Evolutionary conservation across 1,284 basidiomycete species (phyloP).

Genomic region (Inonotus obliquus): DNA sequence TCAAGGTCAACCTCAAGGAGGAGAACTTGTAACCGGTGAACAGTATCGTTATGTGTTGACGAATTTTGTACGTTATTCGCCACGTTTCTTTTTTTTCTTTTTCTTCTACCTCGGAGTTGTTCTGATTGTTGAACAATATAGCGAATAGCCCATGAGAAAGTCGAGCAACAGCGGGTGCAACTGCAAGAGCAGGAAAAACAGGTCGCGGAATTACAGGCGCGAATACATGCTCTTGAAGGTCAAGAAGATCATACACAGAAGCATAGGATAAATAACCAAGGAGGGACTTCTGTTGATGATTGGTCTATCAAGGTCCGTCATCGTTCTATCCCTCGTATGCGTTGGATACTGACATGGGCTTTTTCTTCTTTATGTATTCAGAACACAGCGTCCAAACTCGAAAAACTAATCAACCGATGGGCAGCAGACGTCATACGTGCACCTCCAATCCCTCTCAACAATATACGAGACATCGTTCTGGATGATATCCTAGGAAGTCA

Average conservation of each 20-base stretch:
- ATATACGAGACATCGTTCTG: slow-evolving; percentile 55
- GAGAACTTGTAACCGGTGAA: slow-evolving; percentile 61
- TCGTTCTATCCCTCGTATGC: background rate
- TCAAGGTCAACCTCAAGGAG: slow-evolving; percentile 21
- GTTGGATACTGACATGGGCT: background rate
- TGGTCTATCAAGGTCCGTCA: slow-evolving; percentile 74
- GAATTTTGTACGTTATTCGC: slow-evolving; percentile 59
- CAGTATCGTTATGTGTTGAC: slow-evolving; percentile 75
- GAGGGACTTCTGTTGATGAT: slow-evolving; percentile 68
- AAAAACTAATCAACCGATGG: slow-evolving; percentile 78
- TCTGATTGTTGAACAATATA: slow-evolving; percentile 26
- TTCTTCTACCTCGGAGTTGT: background rate
- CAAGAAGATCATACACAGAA: slow-evolving; percentile 33
- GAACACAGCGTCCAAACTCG: slow-evolving; percentile 74
- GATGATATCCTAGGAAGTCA: slow-evolving; percentile 50
- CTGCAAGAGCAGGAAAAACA: slow-evolving; percentile 80
- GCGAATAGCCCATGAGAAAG: slow-evolving; percentile 82
- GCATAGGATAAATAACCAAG: slow-evolving; percentile 34
- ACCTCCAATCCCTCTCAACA: slow-evolving; percentile 49
- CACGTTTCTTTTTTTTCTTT: background rate
- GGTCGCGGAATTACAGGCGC: slow-evolving; percentile 61
- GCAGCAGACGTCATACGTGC: slow-evolving; percentile 64
- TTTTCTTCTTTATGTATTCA: slow-evolving; percentile 26
- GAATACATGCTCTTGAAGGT: slow-evolving; percentile 72
- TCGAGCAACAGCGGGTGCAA: slow-evolving; percentile 72